Conservation (phyloP, 2,329 filamentous ascomycete species). For the Fusarium citri region DNA sequence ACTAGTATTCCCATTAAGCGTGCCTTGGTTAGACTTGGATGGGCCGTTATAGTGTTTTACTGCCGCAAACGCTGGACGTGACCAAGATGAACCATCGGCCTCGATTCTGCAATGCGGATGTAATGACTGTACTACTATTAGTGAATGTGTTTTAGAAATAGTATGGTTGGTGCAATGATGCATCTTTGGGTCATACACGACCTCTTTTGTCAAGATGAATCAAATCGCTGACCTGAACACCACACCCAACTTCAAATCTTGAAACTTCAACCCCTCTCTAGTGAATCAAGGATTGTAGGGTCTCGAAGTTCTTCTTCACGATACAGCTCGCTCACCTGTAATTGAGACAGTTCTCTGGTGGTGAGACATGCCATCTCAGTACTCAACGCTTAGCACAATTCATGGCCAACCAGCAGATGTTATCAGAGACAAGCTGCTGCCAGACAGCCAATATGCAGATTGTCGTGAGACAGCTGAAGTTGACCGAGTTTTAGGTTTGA, state of each 20-base stretch:
- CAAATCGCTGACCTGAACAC: slow-evolving; percentile 22
- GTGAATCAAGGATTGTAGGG: not conserved
- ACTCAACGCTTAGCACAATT: slow-evolving; percentile 8
- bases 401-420: slow-evolving; percentile 1
- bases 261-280: slow-evolving; percentile 29
- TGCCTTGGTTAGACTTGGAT: not conserved
- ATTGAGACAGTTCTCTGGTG: slow-evolving; percentile 16
- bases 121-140: not conserved
- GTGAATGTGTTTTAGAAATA: slow-evolving; percentile 16
- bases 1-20: not conserved
- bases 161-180: slow-evolving; percentile 5
- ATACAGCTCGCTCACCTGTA: slow-evolving; percentile 9
- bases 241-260: slow-evolving; percentile 29
- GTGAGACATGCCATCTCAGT: slow-evolving; percentile 33
- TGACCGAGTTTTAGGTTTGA: slow-evolving; percentile 4
- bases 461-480: slow-evolving; percentile 7
- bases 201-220: slow-evolving; percentile 6
- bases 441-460: slow-evolving; percentile 28
- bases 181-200: slow-evolving; percentile 8
- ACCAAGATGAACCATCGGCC: not conserved
- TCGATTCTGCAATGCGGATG: not conserved
- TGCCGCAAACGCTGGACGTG: slow-evolving; percentile 22
- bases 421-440: slow-evolving; percentile 18
- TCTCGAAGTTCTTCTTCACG: slow-evolving; percentile 7
- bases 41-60: not conserved